Evolutionary conservation across 2,329 filamentous ascomycete species (phyloP).

Genomic region (Plectosphaerella cucumerina): DNA sequence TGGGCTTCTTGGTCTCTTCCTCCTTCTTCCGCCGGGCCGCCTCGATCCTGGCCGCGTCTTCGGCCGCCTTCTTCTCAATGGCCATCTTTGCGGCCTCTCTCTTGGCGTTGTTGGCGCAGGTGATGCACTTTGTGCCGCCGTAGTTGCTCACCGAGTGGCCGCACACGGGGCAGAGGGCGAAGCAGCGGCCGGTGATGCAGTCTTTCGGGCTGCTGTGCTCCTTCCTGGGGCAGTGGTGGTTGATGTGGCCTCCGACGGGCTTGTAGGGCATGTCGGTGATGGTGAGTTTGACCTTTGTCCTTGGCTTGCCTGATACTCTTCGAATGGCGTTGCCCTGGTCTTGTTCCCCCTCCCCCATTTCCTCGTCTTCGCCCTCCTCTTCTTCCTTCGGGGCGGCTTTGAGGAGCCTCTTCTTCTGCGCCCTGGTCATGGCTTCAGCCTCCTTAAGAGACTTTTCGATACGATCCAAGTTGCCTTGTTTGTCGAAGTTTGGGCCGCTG

Average conservation of each 20-base stretch:
- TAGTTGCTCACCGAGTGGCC: not conserved
- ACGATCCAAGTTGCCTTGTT: not conserved
- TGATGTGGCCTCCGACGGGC: not conserved
- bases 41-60: slow-evolving; percentile 1
- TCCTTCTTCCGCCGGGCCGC: slow-evolving; percentile 15
- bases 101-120: not conserved
- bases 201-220: not conserved
- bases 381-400: not conserved
- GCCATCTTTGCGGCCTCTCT: not conserved
- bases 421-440: not conserved
- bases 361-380: too few species aligned
- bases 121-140: not conserved
- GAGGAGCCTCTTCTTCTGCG: not conserved
- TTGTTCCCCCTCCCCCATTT: not conserved
- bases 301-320: not conserved
- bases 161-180: not conserved
- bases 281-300: not conserved
- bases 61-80: not conserved
- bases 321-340: not conserved
- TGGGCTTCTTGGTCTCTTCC: slow-evolving; percentile 13
- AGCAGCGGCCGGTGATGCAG: slow-evolving; percentile 1
- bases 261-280: not conserved
- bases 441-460: not conserved
- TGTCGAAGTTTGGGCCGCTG: not conserved
- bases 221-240: slow-evolving; percentile 3